These are phyloP conservation scores for Ambrosiella xylebori DNA, from an alignment of 2,329 filamentous ascomycete species.

Conservation along the genomic window DNA sequence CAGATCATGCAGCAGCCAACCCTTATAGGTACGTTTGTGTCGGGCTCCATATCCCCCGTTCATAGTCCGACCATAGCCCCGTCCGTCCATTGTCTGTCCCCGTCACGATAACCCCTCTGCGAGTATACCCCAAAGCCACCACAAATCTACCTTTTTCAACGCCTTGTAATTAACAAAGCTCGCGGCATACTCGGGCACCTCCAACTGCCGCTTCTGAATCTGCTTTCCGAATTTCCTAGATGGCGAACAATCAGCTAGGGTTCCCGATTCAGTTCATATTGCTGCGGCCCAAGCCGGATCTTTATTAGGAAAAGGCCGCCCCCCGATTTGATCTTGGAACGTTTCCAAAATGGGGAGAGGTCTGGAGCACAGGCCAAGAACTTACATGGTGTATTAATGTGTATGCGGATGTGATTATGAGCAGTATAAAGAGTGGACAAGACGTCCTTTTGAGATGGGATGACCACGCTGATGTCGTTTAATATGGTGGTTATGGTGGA, in stretches of 20 bases:
- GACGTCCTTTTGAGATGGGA: not conserved
- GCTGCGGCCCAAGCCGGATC: not conserved
- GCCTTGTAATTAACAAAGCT: slow-evolving; percentile 99
- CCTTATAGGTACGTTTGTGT: too few relatives aligned
- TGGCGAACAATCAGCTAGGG: not conserved
- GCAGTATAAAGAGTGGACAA: not conserved
- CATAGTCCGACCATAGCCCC: too few relatives aligned
- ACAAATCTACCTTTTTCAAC: slow-evolving; percentile 70
- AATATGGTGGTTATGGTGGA: not conserved
- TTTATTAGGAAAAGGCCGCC: too few relatives aligned
- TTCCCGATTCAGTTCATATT: not conserved
- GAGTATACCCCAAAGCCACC: not conserved
- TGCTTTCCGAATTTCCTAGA: slow-evolving; percentile 98
- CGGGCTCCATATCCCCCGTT: too few relatives aligned
- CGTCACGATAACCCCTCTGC: not conserved
- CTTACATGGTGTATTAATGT: not conserved
- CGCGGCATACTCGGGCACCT: slow-evolving; percentile 96
- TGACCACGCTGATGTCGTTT: not conserved
- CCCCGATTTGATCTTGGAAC: too few relatives aligned
- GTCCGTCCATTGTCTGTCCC: too few relatives aligned
- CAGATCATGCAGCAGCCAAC: too few relatives aligned
- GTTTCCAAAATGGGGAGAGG: too few relatives aligned
- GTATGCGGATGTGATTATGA: not conserved
- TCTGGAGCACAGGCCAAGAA: not conserved
- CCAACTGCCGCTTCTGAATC: slow-evolving; percentile 96